These are phyloP conservation scores for Fusarium sp. DNA, from an alignment of 2,329 filamentous ascomycete species.

Conservation along the genomic window DNA sequence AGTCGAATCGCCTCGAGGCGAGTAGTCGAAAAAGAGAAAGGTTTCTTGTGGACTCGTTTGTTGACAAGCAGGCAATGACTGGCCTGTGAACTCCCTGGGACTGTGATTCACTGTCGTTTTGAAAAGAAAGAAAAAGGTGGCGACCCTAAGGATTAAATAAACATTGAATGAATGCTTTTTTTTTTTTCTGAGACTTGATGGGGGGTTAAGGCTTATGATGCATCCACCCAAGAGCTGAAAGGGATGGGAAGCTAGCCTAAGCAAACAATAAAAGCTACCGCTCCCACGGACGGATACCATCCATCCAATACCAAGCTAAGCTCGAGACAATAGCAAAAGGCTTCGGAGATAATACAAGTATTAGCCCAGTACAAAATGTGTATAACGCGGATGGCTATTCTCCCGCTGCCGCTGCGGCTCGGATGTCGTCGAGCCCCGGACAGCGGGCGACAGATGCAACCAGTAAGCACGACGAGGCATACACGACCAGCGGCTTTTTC, in stretches of 20 bases:
- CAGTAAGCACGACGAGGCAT: constrained; percentile 22
- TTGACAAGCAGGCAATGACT: not conserved
- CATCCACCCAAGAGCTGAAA: not conserved
- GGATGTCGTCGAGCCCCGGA: not conserved
- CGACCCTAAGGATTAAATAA: not conserved
- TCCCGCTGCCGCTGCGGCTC: constrained; percentile 24
- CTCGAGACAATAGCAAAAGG: not conserved
- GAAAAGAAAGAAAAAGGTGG: not conserved
- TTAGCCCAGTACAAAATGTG: not conserved
- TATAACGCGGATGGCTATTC: constrained; percentile 21
- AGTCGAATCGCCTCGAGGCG: not conserved
- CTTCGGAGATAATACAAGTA: not conserved
- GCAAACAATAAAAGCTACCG: not conserved
- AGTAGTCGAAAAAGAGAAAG: not conserved
- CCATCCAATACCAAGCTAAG: not conserved
- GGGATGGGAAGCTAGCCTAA: not conserved
- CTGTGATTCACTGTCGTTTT: not conserved
- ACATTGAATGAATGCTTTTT: not conserved
- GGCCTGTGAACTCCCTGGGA: not conserved
- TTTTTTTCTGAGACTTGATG: not conserved
- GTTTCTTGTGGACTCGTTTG: not conserved
- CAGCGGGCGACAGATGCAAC: constrained; percentile 7
- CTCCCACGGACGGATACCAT: too few relatives aligned
- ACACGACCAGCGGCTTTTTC: constrained; percentile 24
- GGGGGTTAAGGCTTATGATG: not conserved